Percentiles rank a stretch among this genome's conserved stretches.
Conservation (phyloP, 2,329 filamentous ascomycete genomes). For the Colletotrichum filicis region DNA sequence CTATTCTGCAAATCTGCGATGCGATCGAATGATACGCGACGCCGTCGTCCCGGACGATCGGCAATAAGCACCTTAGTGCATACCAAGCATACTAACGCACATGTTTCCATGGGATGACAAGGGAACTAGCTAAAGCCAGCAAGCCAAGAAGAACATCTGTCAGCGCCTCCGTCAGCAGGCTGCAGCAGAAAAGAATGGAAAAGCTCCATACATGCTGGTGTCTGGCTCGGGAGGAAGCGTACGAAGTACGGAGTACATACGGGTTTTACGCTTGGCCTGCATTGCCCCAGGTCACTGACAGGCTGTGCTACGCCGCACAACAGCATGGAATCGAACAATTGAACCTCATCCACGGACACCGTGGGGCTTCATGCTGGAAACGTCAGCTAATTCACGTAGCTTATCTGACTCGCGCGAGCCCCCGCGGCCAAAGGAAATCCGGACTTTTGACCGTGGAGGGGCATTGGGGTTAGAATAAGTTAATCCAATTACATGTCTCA, state of each 20-base stretch:
- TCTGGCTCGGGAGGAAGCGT: not conserved
- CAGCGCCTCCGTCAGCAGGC: constrained; percentile 11
- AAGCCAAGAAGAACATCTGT: not conserved
- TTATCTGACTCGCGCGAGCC: constrained; percentile 22
- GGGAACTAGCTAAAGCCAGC: not conserved
- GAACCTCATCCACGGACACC: not conserved
- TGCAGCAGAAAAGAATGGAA: constrained; percentile 1
- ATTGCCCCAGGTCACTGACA: not conserved
- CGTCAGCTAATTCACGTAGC: not conserved
- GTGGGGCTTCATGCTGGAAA: not conserved
- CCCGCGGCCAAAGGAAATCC: not conserved
- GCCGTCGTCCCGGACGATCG: not conserved
- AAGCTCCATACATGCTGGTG: not conserved
- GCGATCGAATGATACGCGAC: constrained; percentile 1
- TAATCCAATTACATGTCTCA: constrained; percentile 8
- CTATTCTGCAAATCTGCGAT: not conserved
- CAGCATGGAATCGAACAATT: not conserved
- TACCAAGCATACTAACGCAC: not conserved
- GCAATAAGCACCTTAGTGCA: constrained; percentile 19
- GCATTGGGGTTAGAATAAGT: not conserved
- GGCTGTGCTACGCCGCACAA: not conserved
- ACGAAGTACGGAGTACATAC: not conserved
- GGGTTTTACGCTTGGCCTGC: not conserved
- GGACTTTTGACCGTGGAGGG: not conserved
- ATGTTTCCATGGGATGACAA: not conserved